phyloP scores from a whole-genome alignment of 106 monocot species.

The Alisma plantagoaquatica region DNA sequence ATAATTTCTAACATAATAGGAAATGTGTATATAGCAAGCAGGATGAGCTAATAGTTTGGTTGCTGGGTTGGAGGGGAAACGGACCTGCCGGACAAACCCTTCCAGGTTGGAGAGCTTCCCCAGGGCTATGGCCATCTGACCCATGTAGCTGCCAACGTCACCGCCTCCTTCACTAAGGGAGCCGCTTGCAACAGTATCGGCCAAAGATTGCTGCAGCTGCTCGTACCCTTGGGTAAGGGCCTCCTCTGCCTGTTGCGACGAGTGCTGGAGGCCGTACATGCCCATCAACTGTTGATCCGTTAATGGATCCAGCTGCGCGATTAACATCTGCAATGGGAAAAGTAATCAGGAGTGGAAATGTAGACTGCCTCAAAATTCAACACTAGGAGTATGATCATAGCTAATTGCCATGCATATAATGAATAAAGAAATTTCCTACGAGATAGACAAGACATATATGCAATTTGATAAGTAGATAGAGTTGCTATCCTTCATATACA shows the following conservation, averaged over 20 bases:
- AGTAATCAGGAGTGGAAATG: too few relatives aligned
- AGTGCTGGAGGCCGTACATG: constrained; percentile 79
- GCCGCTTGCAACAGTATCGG: constrained; percentile 51
- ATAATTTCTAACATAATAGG: too few relatives aligned
- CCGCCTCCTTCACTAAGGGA: constrained; percentile 30
- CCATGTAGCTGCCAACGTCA: constrained; percentile 67
- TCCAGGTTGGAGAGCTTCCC: constrained; percentile 69
- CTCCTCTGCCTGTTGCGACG: constrained; percentile 89
- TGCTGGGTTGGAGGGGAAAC: background rate
- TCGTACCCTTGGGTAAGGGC: constrained; percentile 87
- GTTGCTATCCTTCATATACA: background rate
- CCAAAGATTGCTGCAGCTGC: constrained; percentile 76
- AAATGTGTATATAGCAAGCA: too few relatives aligned
- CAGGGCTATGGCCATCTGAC: constrained; percentile 76
- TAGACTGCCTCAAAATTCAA: background rate
- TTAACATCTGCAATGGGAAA: constrained; percentile 73
- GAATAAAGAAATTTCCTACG: background rate
- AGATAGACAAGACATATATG: background rate
- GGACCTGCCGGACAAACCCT: constrained; percentile 78
- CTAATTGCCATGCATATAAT: background rate
- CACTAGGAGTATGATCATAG: background rate
- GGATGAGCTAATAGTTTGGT: too few relatives aligned
- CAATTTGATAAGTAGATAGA: background rate
- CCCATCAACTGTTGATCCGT: constrained; percentile 81
- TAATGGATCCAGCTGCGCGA: constrained; percentile 73